These are phyloP conservation scores for Phytophthora uliginosa DNA, from an alignment of 352 stramenopile genomes.

Conservation along the genomic window DNA sequence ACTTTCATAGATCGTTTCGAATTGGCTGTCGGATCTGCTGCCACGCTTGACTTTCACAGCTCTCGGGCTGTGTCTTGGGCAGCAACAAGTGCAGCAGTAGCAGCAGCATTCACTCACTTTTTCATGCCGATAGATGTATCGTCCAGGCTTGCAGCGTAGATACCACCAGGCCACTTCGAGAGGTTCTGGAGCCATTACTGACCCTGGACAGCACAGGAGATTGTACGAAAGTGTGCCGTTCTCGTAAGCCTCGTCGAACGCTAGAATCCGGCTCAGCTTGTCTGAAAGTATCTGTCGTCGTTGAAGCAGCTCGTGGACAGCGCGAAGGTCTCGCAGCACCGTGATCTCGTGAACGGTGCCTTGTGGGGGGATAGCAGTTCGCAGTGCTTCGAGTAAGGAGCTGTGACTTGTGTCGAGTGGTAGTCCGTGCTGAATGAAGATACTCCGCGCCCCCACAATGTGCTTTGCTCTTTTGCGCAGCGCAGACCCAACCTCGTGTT, in stretches of 20 bases:
- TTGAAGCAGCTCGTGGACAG: slow-evolving; percentile 70
- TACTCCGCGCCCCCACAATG: slow-evolving; percentile 74
- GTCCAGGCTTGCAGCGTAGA: slow-evolving; percentile 67
- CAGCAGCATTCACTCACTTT: slow-evolving; percentile 47
- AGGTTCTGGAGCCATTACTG: slow-evolving; percentile 56
- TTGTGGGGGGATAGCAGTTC: slow-evolving; percentile 47
- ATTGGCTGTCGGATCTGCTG: slow-evolving; percentile 30
- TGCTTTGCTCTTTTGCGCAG: slow-evolving; percentile 67
- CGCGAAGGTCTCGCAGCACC: slow-evolving; percentile 67
- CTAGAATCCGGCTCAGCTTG: slow-evolving; percentile 64
- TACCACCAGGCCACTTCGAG: slow-evolving; percentile 54
- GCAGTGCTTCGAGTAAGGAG: slow-evolving; percentile 50
- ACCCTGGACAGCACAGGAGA: slow-evolving; percentile 75
- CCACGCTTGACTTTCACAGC: slow-evolving; percentile 22
- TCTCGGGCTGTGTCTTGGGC: slow-evolving; percentile 38
- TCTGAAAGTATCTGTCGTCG: slow-evolving; percentile 52
- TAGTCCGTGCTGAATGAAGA: slow-evolving; percentile 75
- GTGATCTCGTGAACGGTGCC: slow-evolving; percentile 69
- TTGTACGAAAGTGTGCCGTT: slow-evolving; percentile 70
- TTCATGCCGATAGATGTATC: slow-evolving; percentile 56
- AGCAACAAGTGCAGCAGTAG: slow-evolving; percentile 56
- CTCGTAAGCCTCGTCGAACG: slow-evolving; percentile 64
- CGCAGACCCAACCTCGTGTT: slow-evolving; percentile 58
- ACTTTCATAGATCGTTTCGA: slow-evolving; percentile 40
- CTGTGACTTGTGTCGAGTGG: slow-evolving; percentile 58